Evolutionary conservation across 495 filamentous ascomycete species (phyloP), one percentile per base, ranked within the genome.

Genomic region (Barbatosphaeria neglecta): DNA sequence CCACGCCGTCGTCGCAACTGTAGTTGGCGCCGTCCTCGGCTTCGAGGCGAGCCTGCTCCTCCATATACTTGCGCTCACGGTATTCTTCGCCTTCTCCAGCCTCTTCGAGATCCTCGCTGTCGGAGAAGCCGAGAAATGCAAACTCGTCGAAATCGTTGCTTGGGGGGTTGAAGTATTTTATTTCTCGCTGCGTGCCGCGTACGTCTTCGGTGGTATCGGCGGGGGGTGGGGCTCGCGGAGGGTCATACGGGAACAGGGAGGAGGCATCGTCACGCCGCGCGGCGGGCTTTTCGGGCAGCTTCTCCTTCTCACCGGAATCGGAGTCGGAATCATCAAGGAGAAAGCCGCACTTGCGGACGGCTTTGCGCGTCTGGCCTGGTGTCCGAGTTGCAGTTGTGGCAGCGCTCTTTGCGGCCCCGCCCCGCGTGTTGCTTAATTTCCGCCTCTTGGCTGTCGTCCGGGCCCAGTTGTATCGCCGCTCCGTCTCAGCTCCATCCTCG

Each of bases 141-240:
- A 72, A 64, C 20, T 72, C 68, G 15, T 82, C 82, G 50, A 83
- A 66, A 55, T 83, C 82, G 50, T 82, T 81, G 65, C 22, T 25
- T n/a, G 11, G 81, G 10, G 31, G n/a, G 16, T 44, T 31, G 31
- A 35, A 27, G 24, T 24, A 28, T 41, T 41, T 10, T 47, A 43
- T 46, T 10, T 50, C 47, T 35, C 58, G 41, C n/a, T 50, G 43
- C 20, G 42, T 15, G 15, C 31, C 13, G 13, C 13, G 31, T 4
- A n/a, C 31, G 13, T 31, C 27, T 31, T n/a, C n/a, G n/a, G n/a
- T n/a, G n/a, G 13, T 35, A n/a, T 35, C 31, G 31, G 9, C 28
- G 27, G 9, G 15, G 9, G 27, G 15, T 8, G 27, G 15, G 27
- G n/a, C n/a, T n/a, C 27, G 15, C 27, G 3, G 3, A 22, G 15